These are phyloP conservation scores for Fomitopsis schrenkii DNA, from an alignment of 1,284 basidiomycete species.

Conservation along the genomic window DNA sequence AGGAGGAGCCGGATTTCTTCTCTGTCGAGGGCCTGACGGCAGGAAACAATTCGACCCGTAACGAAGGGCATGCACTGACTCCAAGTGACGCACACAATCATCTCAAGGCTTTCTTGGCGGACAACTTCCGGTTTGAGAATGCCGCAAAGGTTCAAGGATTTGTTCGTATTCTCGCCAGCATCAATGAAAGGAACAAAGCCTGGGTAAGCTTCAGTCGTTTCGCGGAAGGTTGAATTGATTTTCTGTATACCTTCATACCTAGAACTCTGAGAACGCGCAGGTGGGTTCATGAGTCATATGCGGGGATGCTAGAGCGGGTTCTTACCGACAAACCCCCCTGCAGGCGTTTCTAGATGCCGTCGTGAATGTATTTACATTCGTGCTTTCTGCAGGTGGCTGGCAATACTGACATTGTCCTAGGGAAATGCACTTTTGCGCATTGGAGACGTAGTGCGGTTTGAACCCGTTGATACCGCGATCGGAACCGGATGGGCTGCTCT, in stretches of 20 bases:
- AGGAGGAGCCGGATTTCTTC: slow-evolving; percentile 37
- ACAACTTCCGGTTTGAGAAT: slow-evolving; percentile 40
- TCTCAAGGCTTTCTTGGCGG: slow-evolving; percentile 40
- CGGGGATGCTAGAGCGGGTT: neutral
- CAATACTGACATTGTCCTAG: slow-evolving; percentile 25
- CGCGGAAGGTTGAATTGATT: too few relatives aligned
- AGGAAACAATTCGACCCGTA: slow-evolving; percentile 12
- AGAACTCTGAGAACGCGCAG: slow-evolving; percentile 54
- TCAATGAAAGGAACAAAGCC: slow-evolving; percentile 39
- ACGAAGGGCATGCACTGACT: slow-evolving; percentile 31
- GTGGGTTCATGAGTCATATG: slow-evolving; percentile 26
- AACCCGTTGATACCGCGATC: slow-evolving; percentile 33
- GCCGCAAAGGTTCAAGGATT: slow-evolving; percentile 46
- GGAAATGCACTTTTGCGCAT: slow-evolving; percentile 50
- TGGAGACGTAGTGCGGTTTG: slow-evolving; percentile 47
- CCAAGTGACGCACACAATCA: slow-evolving; percentile 49
- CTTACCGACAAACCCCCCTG: neutral
- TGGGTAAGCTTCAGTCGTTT: slow-evolving; percentile 41
- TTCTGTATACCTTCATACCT: neutral
- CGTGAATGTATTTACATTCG: slow-evolving; percentile 31
- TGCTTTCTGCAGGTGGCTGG: neutral
- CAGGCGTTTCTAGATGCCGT: slow-evolving; percentile 43
- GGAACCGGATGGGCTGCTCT: slow-evolving; percentile 34
- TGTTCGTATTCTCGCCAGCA: slow-evolving; percentile 41
- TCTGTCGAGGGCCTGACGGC: slow-evolving; percentile 40